Percentiles rank a stretch among this genome's conserved stretches.
These are phyloP conservation scores for Megacollybia platyphylla DNA, from an alignment of 1,284 basidiomycete genomes.

Conservation along the genomic window DNA sequence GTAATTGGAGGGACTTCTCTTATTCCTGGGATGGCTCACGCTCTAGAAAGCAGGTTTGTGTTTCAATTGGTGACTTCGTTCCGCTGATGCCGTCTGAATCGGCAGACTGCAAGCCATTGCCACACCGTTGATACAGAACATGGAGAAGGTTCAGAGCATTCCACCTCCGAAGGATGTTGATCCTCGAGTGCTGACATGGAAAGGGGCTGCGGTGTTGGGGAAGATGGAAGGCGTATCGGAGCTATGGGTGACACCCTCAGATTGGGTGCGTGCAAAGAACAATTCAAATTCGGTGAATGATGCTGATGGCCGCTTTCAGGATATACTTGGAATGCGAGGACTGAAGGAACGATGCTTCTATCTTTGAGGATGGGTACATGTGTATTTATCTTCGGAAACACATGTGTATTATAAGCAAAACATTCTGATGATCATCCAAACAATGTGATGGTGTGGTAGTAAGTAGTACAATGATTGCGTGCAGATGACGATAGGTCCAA, in stretches of 20 bases:
- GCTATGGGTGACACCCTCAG: constrained; percentile 76
- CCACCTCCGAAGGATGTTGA: constrained; percentile 91
- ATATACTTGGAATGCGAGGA: constrained; percentile 65
- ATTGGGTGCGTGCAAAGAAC: constrained; percentile 55
- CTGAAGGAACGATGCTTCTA: constrained; percentile 73
- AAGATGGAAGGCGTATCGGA: constrained; percentile 86
- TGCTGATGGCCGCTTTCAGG: constrained; percentile 26
- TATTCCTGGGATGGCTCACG: constrained; percentile 66
- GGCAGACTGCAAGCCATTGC: constrained; percentile 71
- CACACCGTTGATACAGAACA: constrained; percentile 66
- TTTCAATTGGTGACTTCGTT: constrained; percentile 1
- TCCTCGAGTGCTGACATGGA: constrained; percentile 85
- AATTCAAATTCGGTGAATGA: not conserved
- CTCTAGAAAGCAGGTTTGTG: constrained; percentile 64
- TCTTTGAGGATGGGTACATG: constrained; percentile 19
- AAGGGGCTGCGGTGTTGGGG: constrained; percentile 87
- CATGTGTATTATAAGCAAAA: not conserved
- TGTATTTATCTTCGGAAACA: not conserved
- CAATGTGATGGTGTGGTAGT: not conserved
- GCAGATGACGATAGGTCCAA: not conserved
- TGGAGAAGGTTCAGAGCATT: constrained; percentile 81
- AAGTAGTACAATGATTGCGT: constrained; percentile 3
- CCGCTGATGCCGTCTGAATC: constrained; percentile 6
- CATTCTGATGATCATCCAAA: constrained; percentile 1
- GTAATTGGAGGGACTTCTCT: constrained; percentile 77